Conservation (phyloP, 2,329 filamentous ascomycete genomes). For the Trichophyton mentagrophytes region DNA sequence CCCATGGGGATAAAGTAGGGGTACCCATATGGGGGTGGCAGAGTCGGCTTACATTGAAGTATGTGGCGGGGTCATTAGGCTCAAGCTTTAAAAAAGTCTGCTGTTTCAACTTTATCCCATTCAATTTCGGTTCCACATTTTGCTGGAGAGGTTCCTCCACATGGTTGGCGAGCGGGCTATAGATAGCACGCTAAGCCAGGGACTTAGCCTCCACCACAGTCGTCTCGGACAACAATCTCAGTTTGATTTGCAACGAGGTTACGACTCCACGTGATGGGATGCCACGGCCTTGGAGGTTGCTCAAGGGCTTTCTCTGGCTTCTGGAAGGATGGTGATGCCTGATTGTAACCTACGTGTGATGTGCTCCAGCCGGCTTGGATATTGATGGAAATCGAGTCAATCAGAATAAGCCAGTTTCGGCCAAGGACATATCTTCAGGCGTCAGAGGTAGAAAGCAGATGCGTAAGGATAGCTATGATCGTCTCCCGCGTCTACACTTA, state of each 20-base stretch:
- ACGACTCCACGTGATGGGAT: neutral
- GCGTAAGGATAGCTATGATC: neutral
- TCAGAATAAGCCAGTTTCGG: neutral
- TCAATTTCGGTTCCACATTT: constrained; percentile 5
- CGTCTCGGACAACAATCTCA: constrained; percentile 3
- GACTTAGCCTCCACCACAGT: neutral
- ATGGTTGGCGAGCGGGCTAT: constrained; percentile 3
- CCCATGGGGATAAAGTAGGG: neutral
- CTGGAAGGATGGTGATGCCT: neutral
- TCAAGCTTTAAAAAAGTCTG: neutral
- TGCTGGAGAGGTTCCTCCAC: constrained; percentile 3
- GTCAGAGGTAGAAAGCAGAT: neutral
- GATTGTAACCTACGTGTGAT: neutral
- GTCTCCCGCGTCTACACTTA: neutral
- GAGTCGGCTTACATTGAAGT: neutral
- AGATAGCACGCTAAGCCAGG: constrained; percentile 2
- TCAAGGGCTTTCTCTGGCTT: neutral
- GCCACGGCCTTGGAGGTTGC: neutral
- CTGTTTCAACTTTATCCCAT: constrained; percentile 3
- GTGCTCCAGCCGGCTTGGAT: neutral
- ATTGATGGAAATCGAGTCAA: neutral
- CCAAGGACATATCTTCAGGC: neutral
- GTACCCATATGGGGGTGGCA: neutral
- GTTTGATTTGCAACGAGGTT: neutral
- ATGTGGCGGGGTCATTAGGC: neutral